A percentile compares a stretch with the other conserved stretches of the same genome.
These are phyloP conservation scores for Candolleomyces aberdarensis DNA, from an alignment of 768 basidiomycete species.

Conservation along the genomic window DNA sequence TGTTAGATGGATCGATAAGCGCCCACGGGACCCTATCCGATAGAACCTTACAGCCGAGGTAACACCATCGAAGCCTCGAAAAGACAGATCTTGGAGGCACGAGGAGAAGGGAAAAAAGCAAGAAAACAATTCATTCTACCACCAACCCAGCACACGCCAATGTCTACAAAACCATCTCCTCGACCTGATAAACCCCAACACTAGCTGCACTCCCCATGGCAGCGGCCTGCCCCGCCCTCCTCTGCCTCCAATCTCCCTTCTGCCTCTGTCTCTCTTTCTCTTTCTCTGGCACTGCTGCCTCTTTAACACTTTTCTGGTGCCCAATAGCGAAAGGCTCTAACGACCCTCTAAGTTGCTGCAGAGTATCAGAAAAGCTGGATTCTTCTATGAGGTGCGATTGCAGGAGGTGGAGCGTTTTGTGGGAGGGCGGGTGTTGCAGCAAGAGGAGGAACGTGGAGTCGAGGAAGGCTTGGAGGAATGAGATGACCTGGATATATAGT, in stretches of 20 bases:
- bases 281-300: conserved; percentile 31
- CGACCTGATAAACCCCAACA: conserved; percentile 67
- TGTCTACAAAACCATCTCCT: conserved; percentile 58
- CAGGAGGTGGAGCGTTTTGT: conserved; percentile 48
- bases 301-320: conserved; percentile 46
- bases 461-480: conserved; percentile 62
- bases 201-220: conserved; percentile 41
- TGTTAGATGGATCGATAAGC: no score
- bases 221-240: conserved; percentile 52
- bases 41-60: no score
- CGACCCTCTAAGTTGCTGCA: conserved; percentile 56
- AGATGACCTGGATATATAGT: conserved; percentile 41
- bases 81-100: neutral
- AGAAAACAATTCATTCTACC: neutral
- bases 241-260: conserved; percentile 48
- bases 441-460: conserved; percentile 72
- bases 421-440: conserved; percentile 60
- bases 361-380: conserved; percentile 43
- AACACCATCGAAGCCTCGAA: no score
- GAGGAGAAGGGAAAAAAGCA: neutral
- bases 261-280: conserved; percentile 29
- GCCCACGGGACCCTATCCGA: no score
- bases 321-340: conserved; percentile 61
- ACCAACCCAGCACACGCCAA: neutral
- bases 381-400: conserved; percentile 54